Conservation (phyloP, 495 filamentous ascomycete genomes). For the Lasiosphaeriaceae sp. region DNA sequence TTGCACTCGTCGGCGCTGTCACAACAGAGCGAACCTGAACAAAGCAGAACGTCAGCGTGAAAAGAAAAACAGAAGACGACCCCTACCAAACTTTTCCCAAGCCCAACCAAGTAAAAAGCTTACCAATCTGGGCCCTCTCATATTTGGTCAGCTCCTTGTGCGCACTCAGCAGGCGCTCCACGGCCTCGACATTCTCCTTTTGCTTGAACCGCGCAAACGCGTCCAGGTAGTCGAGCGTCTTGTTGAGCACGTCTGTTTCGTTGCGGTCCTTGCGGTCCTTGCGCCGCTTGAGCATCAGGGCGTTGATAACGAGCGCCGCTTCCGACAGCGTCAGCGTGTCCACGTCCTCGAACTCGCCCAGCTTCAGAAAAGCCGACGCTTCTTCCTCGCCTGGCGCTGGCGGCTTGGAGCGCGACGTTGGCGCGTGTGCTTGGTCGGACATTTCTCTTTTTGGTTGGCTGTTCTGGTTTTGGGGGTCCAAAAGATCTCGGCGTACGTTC, state of each 20-base stretch:
- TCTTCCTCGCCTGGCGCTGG: slow-evolving; percentile 80
- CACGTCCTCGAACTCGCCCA: slow-evolving; percentile 88
- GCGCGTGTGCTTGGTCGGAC: slow-evolving; percentile 32
- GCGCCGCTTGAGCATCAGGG: slow-evolving; percentile 70
- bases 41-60: not conserved
- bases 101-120: too few relatives aligned
- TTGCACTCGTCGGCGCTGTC: slow-evolving; percentile 93
- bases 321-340: slow-evolving; percentile 85
- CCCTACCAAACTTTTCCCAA: too few relatives aligned
- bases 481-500: not conserved
- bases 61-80: too few relatives aligned
- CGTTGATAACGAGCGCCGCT: slow-evolving; percentile 85
- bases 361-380: slow-evolving; percentile 71
- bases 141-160: slow-evolving; percentile 81
- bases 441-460: slow-evolving; percentile 5
- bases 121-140: slow-evolving; percentile 90
- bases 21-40: slow-evolving; percentile 79
- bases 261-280: slow-evolving; percentile 60
- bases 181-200: slow-evolving; percentile 87
- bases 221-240: slow-evolving; percentile 87
- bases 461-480: too few relatives aligned
- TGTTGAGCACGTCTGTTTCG: slow-evolving; percentile 71
- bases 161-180: slow-evolving; percentile 74
- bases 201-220: slow-evolving; percentile 92
- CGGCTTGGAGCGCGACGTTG: slow-evolving; percentile 69